phyloP scores from a whole-genome alignment of 345 rosid genomes.

The Pistacia atlantica region DNA sequence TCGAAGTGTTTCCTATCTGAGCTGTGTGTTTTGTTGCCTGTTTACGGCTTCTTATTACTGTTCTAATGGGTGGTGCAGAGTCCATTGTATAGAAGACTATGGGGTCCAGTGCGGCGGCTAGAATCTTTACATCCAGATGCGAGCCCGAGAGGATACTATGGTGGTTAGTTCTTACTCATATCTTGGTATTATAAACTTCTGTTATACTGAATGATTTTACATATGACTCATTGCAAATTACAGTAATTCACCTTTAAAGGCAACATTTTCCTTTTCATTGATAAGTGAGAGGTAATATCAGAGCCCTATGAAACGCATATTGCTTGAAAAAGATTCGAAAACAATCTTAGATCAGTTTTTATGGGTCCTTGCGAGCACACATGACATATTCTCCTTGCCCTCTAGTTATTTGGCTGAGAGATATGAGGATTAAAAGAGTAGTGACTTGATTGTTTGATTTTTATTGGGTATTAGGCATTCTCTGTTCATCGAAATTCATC shows the following conservation, averaged over 20 bases:
- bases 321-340: background rate
- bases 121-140: slow-evolving; percentile 82
- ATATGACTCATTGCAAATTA: background rate
- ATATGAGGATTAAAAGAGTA: too few relatives aligned
- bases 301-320: background rate
- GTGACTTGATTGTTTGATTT: too few relatives aligned
- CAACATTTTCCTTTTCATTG: background rate
- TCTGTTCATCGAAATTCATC: background rate
- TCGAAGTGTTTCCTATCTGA: background rate
- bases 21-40: background rate
- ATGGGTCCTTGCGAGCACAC: background rate
- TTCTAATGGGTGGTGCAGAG: slow-evolving; percentile 47
- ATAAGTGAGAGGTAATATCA: background rate
- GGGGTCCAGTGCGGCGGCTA: slow-evolving; percentile 81
- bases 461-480: too few relatives aligned
- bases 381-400: background rate
- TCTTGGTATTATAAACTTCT: background rate
- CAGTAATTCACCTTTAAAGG: background rate
- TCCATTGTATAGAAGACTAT: slow-evolving; percentile 73
- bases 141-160: slow-evolving; percentile 75
- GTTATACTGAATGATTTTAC: background rate
- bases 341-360: background rate
- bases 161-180: slow-evolving; percentile 52
- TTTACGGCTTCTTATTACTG: slow-evolving; percentile 13
- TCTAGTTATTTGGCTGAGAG: background rate